phyloP scores from a whole-genome alignment of 2,329 filamentous ascomycete genomes.

The Cadophora luteo-olivacea region DNA sequence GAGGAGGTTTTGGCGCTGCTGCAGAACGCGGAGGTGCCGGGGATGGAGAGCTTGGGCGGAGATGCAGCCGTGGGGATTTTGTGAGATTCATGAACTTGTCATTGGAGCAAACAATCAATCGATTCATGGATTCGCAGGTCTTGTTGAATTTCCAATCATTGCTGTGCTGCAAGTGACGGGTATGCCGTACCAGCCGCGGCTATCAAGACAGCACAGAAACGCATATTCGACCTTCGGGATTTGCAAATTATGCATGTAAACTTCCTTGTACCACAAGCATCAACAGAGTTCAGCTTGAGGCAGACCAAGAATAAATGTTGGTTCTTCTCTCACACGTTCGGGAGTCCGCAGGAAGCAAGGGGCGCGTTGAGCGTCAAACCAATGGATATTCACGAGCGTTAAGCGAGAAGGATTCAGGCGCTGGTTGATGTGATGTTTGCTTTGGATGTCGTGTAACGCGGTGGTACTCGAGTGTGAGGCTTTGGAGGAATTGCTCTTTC shows the following conservation, averaged over 20 bases:
- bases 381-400: neutral
- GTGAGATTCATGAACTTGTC: neutral
- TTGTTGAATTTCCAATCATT: neutral
- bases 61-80: neutral
- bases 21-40: constrained; percentile 12
- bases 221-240: neutral
- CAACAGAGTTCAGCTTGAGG: neutral
- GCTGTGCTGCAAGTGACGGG: neutral
- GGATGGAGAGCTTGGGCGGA: constrained; percentile 8
- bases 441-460: neutral
- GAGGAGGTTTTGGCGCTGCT: constrained; percentile 10
- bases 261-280: neutral
- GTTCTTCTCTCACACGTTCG: neutral
- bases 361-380: neutral
- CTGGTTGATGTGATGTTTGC: neutral
- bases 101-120: neutral
- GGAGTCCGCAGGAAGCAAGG: neutral
- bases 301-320: neutral
- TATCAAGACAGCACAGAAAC: neutral
- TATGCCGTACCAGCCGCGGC: neutral
- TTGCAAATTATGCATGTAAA: neutral
- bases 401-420: neutral
- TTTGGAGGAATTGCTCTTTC: too few species aligned
- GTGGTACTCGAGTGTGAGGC: too few species aligned
- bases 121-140: too few species aligned